A percentile compares a stretch with the other conserved stretches of the same genome.
These are phyloP conservation scores for Trametes cubensis DNA, from an alignment of 768 basidiomycete genomes.

Conservation along the genomic window DNA sequence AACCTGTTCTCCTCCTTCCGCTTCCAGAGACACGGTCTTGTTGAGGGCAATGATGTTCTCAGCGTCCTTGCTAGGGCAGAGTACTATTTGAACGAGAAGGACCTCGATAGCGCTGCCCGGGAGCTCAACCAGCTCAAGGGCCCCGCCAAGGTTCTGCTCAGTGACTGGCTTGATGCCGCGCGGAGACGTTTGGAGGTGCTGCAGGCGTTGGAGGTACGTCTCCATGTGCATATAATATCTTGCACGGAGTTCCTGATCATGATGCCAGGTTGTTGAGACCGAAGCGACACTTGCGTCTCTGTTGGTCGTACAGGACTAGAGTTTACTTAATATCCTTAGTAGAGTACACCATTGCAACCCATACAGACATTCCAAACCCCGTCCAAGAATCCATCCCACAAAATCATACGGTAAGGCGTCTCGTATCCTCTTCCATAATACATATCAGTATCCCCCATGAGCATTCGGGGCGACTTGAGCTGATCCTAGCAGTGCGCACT, in stretches of 20 bases:
- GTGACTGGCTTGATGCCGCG: slow-evolving; percentile 92
- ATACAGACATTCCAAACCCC: slow-evolving; percentile 5
- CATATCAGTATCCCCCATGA: neutral
- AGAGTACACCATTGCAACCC: slow-evolving; percentile 22
- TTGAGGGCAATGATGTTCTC: slow-evolving; percentile 80
- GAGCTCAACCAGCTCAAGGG: slow-evolving; percentile 92
- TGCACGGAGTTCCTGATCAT: slow-evolving; percentile 16
- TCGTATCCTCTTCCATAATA: neutral
- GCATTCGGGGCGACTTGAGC: neutral
- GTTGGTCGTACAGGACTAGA: slow-evolving; percentile 52
- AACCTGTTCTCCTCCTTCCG: slow-evolving; percentile 71
- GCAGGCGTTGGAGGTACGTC: slow-evolving; percentile 81
- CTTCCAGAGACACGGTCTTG: slow-evolving; percentile 81
- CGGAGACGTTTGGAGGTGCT: slow-evolving; percentile 85
- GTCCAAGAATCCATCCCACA: neutral
- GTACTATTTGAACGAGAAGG: slow-evolving; percentile 88
- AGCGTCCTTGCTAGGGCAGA: slow-evolving; percentile 89
- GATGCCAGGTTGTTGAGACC: slow-evolving; percentile 69
- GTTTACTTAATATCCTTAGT: slow-evolving; percentile 18
- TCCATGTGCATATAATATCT: neutral
- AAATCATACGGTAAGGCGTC: neutral
- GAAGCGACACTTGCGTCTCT: slow-evolving; percentile 84
- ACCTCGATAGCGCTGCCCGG: slow-evolving; percentile 84
- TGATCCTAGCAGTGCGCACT: slow-evolving; percentile 59
- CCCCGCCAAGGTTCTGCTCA: slow-evolving; percentile 68